These are phyloP conservation scores for Xylaria sp. DNA, from an alignment of 2,329 filamentous ascomycete species.

Conservation along the genomic window DNA sequence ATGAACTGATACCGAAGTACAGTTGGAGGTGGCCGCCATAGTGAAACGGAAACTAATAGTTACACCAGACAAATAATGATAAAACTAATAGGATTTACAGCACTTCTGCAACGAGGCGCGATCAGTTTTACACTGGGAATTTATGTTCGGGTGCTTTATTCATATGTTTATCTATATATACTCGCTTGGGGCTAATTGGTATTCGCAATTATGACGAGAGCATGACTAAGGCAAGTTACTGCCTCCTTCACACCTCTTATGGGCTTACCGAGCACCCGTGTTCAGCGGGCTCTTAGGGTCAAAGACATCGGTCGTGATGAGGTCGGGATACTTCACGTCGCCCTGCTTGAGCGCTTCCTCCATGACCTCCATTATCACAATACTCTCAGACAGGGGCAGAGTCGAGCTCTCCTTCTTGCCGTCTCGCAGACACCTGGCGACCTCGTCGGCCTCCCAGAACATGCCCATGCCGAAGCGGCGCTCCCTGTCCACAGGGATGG, in stretches of 20 bases:
- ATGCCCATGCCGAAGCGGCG: conserved; percentile 77
- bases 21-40: too few relatives aligned
- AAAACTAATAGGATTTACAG: not conserved
- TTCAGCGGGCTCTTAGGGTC: conserved; percentile 72
- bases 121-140: not conserved
- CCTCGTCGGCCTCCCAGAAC: conserved; percentile 90
- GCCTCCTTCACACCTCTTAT: not conserved
- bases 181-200: not conserved
- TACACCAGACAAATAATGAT: too few relatives aligned
- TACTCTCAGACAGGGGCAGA: conserved; percentile 79
- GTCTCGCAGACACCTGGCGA: conserved; percentile 78
- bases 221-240: not conserved
- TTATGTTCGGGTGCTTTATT: not conserved
- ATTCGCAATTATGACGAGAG: not conserved
- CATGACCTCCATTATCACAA: conserved; percentile 84
- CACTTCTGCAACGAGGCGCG: too few relatives aligned
- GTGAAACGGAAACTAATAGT: too few relatives aligned
- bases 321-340: conserved; percentile 63
- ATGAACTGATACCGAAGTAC: too few relatives aligned
- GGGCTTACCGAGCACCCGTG: conserved; percentile 50
- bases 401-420: conserved; percentile 79
- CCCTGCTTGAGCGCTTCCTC: conserved; percentile 66
- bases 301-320: conserved; percentile 68
- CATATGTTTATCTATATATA: conserved; percentile 4
- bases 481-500: conserved; percentile 63